Conservation (phyloP, 2,329 filamentous ascomycete genomes). For the Penicillium glabrum region DNA sequence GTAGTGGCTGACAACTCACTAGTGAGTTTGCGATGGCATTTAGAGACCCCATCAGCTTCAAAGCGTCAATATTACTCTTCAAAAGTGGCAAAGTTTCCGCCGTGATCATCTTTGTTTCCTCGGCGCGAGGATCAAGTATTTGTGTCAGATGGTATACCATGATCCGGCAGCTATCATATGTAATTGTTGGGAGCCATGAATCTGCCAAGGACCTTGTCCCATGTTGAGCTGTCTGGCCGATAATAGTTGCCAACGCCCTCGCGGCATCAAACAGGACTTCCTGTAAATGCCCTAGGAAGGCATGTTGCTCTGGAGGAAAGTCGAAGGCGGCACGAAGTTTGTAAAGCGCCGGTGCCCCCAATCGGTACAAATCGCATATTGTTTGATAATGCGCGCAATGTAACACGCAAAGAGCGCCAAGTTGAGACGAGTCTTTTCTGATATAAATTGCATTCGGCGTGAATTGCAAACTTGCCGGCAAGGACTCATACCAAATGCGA, state of each 20-base stretch:
- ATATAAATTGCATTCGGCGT: slow-evolving; percentile 21
- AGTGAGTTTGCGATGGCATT: slow-evolving; percentile 23
- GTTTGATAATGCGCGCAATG: slow-evolving; percentile 23
- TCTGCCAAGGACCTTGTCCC: slow-evolving; percentile 46
- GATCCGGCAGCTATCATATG: slow-evolving; percentile 50
- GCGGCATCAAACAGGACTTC: slow-evolving; percentile 26
- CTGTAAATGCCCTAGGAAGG: slow-evolving; percentile 19
- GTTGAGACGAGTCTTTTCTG: slow-evolving; percentile 19
- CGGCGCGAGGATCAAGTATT: slow-evolving; percentile 30
- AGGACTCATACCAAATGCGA: slow-evolving; percentile 20
- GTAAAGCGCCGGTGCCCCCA: slow-evolving; percentile 22
- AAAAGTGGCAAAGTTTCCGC: slow-evolving; percentile 16
- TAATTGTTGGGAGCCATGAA: slow-evolving; percentile 48
- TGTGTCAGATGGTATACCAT: slow-evolving; percentile 52
- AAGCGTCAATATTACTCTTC: slow-evolving; percentile 19
- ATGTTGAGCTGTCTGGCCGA: slow-evolving; percentile 43
- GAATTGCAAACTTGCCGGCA: slow-evolving; percentile 21
- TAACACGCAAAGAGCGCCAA: slow-evolving; percentile 21
- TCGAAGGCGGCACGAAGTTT: slow-evolving; percentile 24
- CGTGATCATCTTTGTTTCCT: slow-evolving; percentile 26
- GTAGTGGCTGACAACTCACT: not conserved
- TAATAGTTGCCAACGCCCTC: slow-evolving; percentile 21
- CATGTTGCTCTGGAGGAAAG: slow-evolving; percentile 21
- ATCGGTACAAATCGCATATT: slow-evolving; percentile 20
- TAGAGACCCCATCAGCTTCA: slow-evolving; percentile 21